Evolutionary conservation across 345 rosid species (phyloP).

Genomic region (Populus ilicifolia): DNA sequence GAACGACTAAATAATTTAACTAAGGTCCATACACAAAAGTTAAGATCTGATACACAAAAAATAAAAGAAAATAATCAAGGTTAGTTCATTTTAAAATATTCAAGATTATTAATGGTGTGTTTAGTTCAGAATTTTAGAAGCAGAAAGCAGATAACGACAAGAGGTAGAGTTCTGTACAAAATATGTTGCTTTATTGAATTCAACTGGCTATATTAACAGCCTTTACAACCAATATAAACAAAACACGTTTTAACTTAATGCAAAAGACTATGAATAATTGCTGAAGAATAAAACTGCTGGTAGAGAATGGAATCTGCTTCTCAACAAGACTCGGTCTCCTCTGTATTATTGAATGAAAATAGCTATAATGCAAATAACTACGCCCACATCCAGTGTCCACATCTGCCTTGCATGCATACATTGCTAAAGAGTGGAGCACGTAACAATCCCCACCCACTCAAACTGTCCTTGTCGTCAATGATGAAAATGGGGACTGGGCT

Average conservation of each 20-base stretch:
- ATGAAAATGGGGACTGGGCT: background rate
- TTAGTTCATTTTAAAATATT: too few species aligned
- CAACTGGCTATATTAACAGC: background rate
- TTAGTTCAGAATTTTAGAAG: too few species aligned
- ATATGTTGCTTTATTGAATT: background rate
- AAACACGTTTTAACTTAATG: too few species aligned
- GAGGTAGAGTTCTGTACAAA: too few species aligned
- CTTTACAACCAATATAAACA: background rate
- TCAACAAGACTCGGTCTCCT: background rate
- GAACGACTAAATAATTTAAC: too few species aligned
- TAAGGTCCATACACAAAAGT: too few species aligned
- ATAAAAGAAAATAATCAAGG: too few species aligned
- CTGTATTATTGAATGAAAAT: background rate
- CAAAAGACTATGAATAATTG: background rate
- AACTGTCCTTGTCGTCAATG: background rate
- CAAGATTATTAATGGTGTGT: too few species aligned
- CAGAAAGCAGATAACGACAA: too few species aligned
- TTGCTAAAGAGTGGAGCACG: background rate
- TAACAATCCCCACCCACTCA: constrained; percentile 2
- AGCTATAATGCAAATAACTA: too few species aligned
- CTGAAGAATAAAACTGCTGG: too few species aligned
- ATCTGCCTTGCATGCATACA: background rate
- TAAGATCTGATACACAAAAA: too few species aligned
- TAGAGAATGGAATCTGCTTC: background rate
- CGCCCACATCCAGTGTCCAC: background rate